Evolutionary conservation across 495 filamentous ascomycete genomes (phyloP), one percentile per base, ranked within the genome.

Genomic region (Penicillium bialowiezense): DNA sequence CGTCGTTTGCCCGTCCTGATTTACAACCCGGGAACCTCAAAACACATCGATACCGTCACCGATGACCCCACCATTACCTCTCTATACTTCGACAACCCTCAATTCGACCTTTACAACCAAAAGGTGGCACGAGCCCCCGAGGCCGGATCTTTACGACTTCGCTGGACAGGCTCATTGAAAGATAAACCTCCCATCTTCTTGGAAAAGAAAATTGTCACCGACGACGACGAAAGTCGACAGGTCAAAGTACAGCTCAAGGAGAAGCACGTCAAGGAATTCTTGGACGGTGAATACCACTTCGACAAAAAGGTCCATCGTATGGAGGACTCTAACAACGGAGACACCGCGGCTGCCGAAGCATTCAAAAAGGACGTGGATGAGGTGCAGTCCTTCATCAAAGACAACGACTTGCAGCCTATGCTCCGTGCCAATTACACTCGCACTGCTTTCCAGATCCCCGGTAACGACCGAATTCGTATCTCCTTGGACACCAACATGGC

Each of bases 371-470:
- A 87, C 9, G 89, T 93, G 12, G 73, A 86, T 37, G 83, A 85
- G 44, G 80, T 97, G 41, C 90, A 96, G 63, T 72, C 76, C 0
- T 92, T 93, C 56, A 84, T 96, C 62, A 80, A 82, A 55, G 79
- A 86, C 24, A 77, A 87, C 57, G 78, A 87, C 47, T 76, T 98
- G 29, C 80, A 91, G 65, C 93, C 93, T 5, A 80, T 95, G 48
- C 69, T 97, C 31, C 83, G 93, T 17, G 95, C 93, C 41, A 95
- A 93, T 67, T 97, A 97, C 63, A 90, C 84, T 10, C 87, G 95
- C 33, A 95, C 91, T 0, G 93, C 93, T 3, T 98, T 97, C 75
- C 92, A 98, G 62, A 95, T 97, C 37, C 93, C 93, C 12, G 86
- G 89, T 5, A 90, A 97, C 64, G 84, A 93, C 64, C 85, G 90